These are phyloP conservation scores for Sporormia fimetaria DNA, from an alignment of 495 filamentous ascomycete genomes.

Conservation along the genomic window DNA sequence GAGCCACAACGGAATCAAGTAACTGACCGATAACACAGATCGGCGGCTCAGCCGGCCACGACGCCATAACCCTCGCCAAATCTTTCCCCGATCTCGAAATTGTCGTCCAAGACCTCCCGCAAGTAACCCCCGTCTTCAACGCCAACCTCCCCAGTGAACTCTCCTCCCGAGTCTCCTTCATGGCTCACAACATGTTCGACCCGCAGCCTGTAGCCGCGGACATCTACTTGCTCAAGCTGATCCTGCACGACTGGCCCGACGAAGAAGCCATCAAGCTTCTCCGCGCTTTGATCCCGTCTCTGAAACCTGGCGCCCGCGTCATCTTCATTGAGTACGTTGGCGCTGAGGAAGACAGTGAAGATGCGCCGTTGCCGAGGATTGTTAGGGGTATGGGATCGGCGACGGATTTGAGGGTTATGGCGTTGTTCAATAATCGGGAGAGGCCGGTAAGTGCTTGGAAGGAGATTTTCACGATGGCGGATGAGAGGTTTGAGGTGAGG, in stretches of 20 bases:
- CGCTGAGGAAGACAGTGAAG: slow-evolving; percentile 10
- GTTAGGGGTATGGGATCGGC: slow-evolving; percentile 4
- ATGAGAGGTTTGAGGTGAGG: slow-evolving; percentile 16
- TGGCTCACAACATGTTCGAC: slow-evolving; percentile 33
- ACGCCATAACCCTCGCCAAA: slow-evolving; percentile 30
- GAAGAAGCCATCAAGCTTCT: slow-evolving; percentile 30
- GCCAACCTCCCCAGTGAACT: slow-evolving; percentile 5
- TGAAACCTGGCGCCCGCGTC: slow-evolving; percentile 28
- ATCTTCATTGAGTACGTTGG: slow-evolving; percentile 16
- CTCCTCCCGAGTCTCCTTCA: slow-evolving; percentile 24
- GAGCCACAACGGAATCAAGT: not conserved
- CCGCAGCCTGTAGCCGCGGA: slow-evolving; percentile 30
- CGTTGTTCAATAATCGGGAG: slow-evolving; percentile 18
- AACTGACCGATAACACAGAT: slow-evolving; percentile 18
- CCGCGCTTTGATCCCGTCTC: slow-evolving; percentile 28
- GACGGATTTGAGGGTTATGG: slow-evolving; percentile 19
- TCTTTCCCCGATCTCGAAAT: slow-evolving; percentile 31
- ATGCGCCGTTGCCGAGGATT: slow-evolving; percentile 6
- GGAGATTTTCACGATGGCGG: slow-evolving; percentile 12
- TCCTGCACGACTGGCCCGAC: slow-evolving; percentile 40
- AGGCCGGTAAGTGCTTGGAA: slow-evolving; percentile 15
- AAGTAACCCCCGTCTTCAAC: slow-evolving; percentile 22
- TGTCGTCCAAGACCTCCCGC: slow-evolving; percentile 33
- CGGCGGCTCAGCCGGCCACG: slow-evolving; percentile 39
- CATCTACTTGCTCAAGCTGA: slow-evolving; percentile 34